Conservation (phyloP, 1,284 basidiomycete genomes). For the Rugosomyces carneus region DNA sequence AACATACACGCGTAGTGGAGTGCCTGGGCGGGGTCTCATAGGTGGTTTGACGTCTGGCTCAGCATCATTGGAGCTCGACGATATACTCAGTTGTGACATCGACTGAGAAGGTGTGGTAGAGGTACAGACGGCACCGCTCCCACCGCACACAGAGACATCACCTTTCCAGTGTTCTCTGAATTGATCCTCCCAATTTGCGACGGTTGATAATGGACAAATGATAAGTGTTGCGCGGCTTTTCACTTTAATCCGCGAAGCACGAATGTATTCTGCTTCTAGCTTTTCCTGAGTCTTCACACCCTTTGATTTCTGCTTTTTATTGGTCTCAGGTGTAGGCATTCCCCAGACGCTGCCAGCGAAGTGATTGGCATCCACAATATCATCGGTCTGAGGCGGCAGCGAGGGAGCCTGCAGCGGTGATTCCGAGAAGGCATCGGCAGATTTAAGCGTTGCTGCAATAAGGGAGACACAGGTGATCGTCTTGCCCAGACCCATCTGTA, state of each 20-base stretch:
- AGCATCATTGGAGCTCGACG: constrained; percentile 20
- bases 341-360: constrained; percentile 79
- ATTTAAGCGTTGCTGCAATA: constrained; percentile 77
- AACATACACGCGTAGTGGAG: constrained; percentile 77
- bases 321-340: constrained; percentile 53
- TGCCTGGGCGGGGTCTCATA: constrained; percentile 38
- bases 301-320: constrained; percentile 56
- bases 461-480: constrained; percentile 93
- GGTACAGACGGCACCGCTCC: constrained; percentile 42
- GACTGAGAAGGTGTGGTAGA: constrained; percentile 24
- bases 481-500: constrained; percentile 96
- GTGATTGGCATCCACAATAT: constrained; percentile 47
- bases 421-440: constrained; percentile 66
- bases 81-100: constrained; percentile 21
- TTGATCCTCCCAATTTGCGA: constrained; percentile 99
- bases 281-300: constrained; percentile 58
- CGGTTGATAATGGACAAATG: constrained; percentile 93
- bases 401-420: constrained; percentile 44
- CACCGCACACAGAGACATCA: constrained; percentile 77
- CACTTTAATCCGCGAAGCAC: constrained; percentile 68
- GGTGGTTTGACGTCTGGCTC: constrained; percentile 32
- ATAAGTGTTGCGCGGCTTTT: constrained; percentile 92
- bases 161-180: constrained; percentile 94
- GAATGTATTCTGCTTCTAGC: constrained; percentile 58
- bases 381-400: constrained; percentile 32